A percentile compares a stretch with the other conserved stretches of the same genome.
Conservation (phyloP, 805 yeast genomes). For the Saturnispora kantuleensis region DNA sequence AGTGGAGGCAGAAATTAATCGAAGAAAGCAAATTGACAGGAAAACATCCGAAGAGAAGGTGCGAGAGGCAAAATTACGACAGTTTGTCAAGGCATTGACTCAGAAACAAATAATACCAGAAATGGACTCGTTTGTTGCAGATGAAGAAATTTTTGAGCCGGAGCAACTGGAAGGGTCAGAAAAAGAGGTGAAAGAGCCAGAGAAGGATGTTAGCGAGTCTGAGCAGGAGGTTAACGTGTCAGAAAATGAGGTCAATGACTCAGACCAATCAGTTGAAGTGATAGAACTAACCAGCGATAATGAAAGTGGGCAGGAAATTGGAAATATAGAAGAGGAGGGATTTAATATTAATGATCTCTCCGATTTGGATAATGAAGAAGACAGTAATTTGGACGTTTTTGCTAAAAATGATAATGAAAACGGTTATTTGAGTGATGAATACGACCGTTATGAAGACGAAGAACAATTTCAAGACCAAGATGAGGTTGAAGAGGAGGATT, state of each 20-base stretch:
- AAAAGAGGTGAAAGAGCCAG: no score
- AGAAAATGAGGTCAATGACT: conserved; percentile 2
- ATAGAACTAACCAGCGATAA: conserved; percentile 1
- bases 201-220: not conserved
- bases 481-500: not conserved
- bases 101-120: conserved; percentile 5
- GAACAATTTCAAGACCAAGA: no score
- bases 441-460: not conserved
- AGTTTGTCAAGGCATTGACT: conserved; percentile 5
- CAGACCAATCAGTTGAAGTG: conserved; percentile 1
- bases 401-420: not conserved
- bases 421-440: not conserved
- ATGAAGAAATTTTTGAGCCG: conserved; percentile 4
- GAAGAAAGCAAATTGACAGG: conserved; percentile 3
- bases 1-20: conserved; percentile 25
- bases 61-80: not conserved
- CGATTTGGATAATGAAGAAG: not conserved
- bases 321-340: not conserved
- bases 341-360: no score
- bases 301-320: not conserved
- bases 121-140: conserved; percentile 6
- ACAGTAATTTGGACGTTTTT: not conserved
- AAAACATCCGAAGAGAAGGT: conserved; percentile 3
- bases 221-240: conserved; percentile 9
- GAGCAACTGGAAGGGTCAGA: conserved; percentile 4